These are phyloP conservation scores for Nissolia schottii DNA, from an alignment of 306 rosid genomes.

Conservation along the genomic window DNA sequence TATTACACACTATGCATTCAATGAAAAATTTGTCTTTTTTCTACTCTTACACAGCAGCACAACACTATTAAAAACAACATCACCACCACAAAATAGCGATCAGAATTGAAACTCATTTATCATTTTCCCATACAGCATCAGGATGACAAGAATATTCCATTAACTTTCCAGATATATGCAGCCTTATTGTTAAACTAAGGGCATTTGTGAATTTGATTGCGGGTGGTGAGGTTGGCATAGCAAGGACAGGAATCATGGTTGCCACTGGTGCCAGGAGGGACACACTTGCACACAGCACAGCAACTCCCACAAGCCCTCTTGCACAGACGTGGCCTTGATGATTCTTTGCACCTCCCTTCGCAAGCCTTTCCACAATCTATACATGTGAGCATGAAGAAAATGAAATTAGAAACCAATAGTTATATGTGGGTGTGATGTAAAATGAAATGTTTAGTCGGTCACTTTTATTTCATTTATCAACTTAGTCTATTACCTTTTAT, in stretches of 20 bases:
- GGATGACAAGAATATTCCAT: too few relatives aligned
- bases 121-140: too few relatives aligned
- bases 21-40: too few relatives aligned
- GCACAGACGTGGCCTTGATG: constrained; percentile 23
- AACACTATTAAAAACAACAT: not conserved
- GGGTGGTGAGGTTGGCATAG: constrained; percentile 28
- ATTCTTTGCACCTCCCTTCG: constrained; percentile 29
- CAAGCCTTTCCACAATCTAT: constrained; percentile 27
- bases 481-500: too few relatives aligned
- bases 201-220: constrained; percentile 14
- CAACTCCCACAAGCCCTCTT: constrained; percentile 37
- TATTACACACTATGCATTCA: not conserved
- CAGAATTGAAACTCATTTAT: not conserved
- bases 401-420: too few relatives aligned
- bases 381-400: not conserved
- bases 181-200: constrained; percentile 17
- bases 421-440: too few relatives aligned
- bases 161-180: too few relatives aligned
- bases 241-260: constrained; percentile 25
- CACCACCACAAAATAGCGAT: not conserved
- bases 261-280: constrained; percentile 23
- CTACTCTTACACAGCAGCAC: not conserved
- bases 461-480: too few relatives aligned
- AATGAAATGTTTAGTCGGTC: too few relatives aligned
- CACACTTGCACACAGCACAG: constrained; percentile 23